Percentiles rank a stretch among this genome's conserved stretches.
Evolutionary conservation across 192 early-diverging fungal genomes (phyloP).

Genomic region (Entomortierella parvispora): DNA sequence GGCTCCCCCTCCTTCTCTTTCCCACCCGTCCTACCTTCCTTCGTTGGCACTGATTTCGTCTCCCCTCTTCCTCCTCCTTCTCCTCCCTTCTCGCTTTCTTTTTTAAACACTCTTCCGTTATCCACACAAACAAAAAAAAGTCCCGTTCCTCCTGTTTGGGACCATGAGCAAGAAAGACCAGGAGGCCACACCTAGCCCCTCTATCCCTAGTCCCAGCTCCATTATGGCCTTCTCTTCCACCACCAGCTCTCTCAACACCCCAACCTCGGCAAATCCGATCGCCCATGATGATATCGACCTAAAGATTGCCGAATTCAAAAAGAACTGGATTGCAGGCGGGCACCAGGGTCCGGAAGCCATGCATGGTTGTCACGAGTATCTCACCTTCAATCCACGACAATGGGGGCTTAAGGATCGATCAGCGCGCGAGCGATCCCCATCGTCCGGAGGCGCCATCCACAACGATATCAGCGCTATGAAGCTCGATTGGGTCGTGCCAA

Average conservation of each 20-base stretch:
- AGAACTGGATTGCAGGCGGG: slow-evolving; percentile 30
- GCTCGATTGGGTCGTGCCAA: slow-evolving; percentile 35
- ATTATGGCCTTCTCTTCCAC: slow-evolving; percentile 25
- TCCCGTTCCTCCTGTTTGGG: no score
- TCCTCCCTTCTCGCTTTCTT: neutral
- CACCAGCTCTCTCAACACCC: slow-evolving; percentile 38
- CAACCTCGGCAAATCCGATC: slow-evolving; percentile 10
- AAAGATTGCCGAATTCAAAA: slow-evolving; percentile 30
- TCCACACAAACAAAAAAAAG: neutral
- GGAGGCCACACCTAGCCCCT: slow-evolving; percentile 36
- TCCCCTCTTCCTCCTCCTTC: neutral
- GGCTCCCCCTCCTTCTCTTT: slow-evolving; percentile 3
- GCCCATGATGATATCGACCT: slow-evolving; percentile 31
- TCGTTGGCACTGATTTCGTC: neutral
- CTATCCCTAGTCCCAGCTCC: slow-evolving; percentile 48
- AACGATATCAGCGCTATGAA: no score
- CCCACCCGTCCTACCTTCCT: neutral
- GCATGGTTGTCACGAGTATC: slow-evolving; percentile 32
- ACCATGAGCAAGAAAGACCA: neutral
- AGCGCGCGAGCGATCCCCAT: slow-evolving; percentile 13
- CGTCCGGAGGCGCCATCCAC: neutral
- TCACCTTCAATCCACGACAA: slow-evolving; percentile 39
- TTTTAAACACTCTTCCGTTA: neutral
- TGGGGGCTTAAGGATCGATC: slow-evolving; percentile 38
- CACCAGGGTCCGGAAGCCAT: slow-evolving; percentile 26